phyloP scores from a whole-genome alignment of 2,329 filamentous ascomycete genomes.

The Penicillium sp. region DNA sequence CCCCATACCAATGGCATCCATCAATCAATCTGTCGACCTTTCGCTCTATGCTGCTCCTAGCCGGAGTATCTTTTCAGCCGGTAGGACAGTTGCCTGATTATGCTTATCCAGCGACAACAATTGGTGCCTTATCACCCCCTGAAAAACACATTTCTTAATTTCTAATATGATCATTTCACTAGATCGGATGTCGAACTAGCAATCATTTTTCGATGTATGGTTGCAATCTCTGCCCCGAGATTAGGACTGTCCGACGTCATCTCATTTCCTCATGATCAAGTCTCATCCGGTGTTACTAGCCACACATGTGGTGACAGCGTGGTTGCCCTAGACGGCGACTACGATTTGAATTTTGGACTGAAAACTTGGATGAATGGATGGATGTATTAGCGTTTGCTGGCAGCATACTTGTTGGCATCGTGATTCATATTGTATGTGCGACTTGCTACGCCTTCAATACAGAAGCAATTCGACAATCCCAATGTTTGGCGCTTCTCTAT shows the following conservation, averaged over 20 bases:
- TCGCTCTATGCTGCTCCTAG: not conserved
- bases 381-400: too few species aligned
- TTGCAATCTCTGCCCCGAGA: not conserved
- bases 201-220: not conserved
- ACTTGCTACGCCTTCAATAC: not conserved
- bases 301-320: not conserved
- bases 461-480: not conserved
- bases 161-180: not conserved
- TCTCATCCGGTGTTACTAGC: too few species aligned
- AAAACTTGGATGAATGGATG: not conserved
- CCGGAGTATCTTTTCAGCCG: not conserved
- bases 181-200: not conserved
- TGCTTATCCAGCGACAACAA: not conserved
- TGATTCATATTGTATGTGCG: not conserved
- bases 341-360: not conserved
- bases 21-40: too few species aligned
- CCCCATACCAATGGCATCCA: not conserved
- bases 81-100: not conserved
- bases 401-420: not conserved
- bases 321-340: not conserved
- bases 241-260: fast-evolving
- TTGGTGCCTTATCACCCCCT: not conserved
- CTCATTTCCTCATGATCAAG: not conserved
- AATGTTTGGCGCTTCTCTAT: not conserved
- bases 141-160: not conserved